Conservation (phyloP, 2,329 filamentous ascomycete genomes). For the Conoideocrella luteorostrata region DNA sequence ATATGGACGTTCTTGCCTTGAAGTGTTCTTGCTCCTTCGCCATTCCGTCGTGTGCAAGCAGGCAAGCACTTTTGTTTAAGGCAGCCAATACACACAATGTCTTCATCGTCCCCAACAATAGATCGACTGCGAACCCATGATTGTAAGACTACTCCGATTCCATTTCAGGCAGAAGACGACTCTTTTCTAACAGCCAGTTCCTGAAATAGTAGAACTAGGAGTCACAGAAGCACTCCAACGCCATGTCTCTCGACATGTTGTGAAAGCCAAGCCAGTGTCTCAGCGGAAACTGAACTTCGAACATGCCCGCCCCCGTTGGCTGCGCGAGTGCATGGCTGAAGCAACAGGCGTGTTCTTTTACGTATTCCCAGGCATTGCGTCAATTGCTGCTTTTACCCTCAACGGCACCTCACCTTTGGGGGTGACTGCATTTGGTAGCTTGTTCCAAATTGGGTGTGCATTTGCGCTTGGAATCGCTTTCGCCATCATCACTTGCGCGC, state of each 20-base stretch:
- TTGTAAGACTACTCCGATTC: too few relatives aligned
- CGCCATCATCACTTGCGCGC: conserved; percentile 50
- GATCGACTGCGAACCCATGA: too few relatives aligned
- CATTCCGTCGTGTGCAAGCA: too few relatives aligned
- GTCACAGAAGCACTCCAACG: conserved; percentile 46
- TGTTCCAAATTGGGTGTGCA: conserved; percentile 50
- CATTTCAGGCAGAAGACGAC: too few relatives aligned
- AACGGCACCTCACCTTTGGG: conserved; percentile 33
- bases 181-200: too few relatives aligned
- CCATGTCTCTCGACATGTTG: conserved; percentile 43
- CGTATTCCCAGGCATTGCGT: conserved; percentile 47
- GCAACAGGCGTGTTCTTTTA: conserved; percentile 53
- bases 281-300: conserved; percentile 50
- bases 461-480: conserved; percentile 53
- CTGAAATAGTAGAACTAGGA: conserved; percentile 46
- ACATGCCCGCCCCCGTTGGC: conserved; percentile 42
- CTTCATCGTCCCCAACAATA: too few relatives aligned
- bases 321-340: conserved; percentile 50
- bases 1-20: too few relatives aligned
- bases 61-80: too few relatives aligned
- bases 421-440: conserved; percentile 31
- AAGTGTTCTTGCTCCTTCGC: too few relatives aligned
- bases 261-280: conserved; percentile 42
- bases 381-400: conserved; percentile 43
- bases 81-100: too few relatives aligned